Percentiles rank a stretch among this genome's conserved stretches.
Conservation (phyloP, 208 protist species). For the Endotrypanum monterogeii region DNA sequence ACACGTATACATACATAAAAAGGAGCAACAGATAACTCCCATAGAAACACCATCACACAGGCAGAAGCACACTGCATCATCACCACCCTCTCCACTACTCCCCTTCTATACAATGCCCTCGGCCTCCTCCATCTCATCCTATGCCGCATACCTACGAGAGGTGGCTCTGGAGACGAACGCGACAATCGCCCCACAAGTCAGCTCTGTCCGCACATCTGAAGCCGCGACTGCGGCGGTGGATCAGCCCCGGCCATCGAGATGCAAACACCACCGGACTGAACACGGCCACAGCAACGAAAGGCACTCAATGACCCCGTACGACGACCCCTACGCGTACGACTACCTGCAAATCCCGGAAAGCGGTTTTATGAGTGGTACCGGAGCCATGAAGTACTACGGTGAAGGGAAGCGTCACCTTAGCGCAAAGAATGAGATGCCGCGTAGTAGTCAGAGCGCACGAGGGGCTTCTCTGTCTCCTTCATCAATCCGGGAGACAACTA, state of each 20-base stretch:
- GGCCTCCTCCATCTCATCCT: conserved; percentile 1
- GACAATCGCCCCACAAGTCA: background rate
- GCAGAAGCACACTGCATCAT: background rate
- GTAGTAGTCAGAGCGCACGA: background rate
- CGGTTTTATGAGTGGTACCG: background rate
- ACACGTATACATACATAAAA: background rate
- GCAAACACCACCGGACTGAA: background rate
- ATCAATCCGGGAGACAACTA: background rate
- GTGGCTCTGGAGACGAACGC: conserved; percentile 19
- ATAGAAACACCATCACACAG: background rate
- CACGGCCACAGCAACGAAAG: background rate
- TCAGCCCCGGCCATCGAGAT: background rate
- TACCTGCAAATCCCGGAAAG: conserved; percentile 19
- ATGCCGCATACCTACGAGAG: conserved; percentile 31
- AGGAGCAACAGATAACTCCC: background rate
- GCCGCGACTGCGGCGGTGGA: background rate
- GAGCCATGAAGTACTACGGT: conserved; percentile 3
- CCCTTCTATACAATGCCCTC: background rate
- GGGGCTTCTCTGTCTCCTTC: background rate
- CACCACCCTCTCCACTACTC: background rate
- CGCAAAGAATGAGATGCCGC: background rate
- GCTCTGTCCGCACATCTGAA: background rate
- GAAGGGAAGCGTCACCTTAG: background rate
- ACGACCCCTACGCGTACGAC: conserved; percentile 16
- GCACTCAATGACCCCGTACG: background rate